Base-by-base conservation (phyloP, 2,329 filamentous ascomycete genomes). In the Knoxdaviesia proteae region DNA sequence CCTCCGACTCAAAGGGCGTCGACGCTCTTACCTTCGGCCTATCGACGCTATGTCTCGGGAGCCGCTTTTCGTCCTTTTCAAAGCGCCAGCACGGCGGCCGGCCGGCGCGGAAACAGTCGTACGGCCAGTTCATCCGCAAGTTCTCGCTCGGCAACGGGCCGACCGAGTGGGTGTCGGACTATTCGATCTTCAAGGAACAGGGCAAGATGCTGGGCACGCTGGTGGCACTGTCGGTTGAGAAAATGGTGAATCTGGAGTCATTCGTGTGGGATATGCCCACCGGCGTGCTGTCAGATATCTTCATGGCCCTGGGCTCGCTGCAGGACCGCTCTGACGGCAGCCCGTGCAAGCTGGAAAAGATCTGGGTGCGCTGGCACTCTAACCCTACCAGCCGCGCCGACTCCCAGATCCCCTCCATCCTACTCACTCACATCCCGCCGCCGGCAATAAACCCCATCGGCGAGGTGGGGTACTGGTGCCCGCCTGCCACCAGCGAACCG, bases 221-320 rank as follows among this genome's bases (percentile, higher is more conserved):
- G 41, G 82, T 86, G 8, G 80, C 82, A 7, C 61, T 87, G 48
- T 80, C 82, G 8, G 67, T 90, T n/a, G 75, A 77, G 38, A 77
- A 80, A 47, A 90, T 90, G 83, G 64, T 74, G 42, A 84, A 83
- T 52, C 65, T 92, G 36, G 83, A 90, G 58, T 77, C 75, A 0
- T 90, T 90, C 52, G 67, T 83, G 3, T 90, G 83, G 83, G 83
- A 92, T 53, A 88, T 90, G 83, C 83, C 83, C 1, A 90, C 83
- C 0, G 84, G 83, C 1, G 79, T 90, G 11, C 61, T 86, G 42
- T 71, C 82, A 42, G 81, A 88, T 54, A 79, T 88, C 32, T 90
- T 84, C 71, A 71, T 84, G 53, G 77, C 82, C 29, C 65, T 92
- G 39, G 74, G 77, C 1, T 84, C 79, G 5, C 63, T 86, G 8